phyloP scores from a whole-genome alignment of 345 rosid genomes.

The Eucalyptus polyanthemos region DNA sequence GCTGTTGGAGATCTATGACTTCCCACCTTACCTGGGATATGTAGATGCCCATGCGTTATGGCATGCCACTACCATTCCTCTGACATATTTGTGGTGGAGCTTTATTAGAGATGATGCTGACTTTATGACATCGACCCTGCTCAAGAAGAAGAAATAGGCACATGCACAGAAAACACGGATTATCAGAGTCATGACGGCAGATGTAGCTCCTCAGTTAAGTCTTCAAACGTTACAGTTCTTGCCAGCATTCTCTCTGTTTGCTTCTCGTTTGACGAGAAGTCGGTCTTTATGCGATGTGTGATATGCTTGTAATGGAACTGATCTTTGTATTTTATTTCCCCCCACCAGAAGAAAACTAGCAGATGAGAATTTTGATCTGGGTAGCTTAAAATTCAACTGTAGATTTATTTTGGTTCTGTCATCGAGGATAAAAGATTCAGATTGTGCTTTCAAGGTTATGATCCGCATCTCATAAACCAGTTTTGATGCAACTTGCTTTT shows the following conservation, averaged over 20 bases:
- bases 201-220: not conserved
- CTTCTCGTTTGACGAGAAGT: not conserved
- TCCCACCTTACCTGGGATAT: conserved; percentile 62
- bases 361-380: not conserved
- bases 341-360: not conserved
- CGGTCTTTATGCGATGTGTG: not conserved
- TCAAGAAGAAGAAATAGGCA: conserved; percentile 46
- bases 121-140: conserved; percentile 41
- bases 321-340: not conserved
- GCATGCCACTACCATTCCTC: conserved; percentile 60
- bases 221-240: not conserved
- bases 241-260: not conserved
- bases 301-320: not conserved
- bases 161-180: not conserved
- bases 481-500: not conserved
- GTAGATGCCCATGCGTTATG: conserved; percentile 76
- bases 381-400: not conserved
- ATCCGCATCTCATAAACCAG: not conserved
- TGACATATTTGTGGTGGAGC: conserved; percentile 84
- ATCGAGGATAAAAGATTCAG: not conserved
- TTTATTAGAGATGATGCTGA: conserved; percentile 75
- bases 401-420: not conserved
- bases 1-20: conserved; percentile 55
- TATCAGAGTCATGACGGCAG: not conserved
- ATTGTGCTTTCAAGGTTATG: not conserved